phyloP scores from a whole-genome alignment of 306 rosid genomes.

The Castanospermum australe region DNA sequence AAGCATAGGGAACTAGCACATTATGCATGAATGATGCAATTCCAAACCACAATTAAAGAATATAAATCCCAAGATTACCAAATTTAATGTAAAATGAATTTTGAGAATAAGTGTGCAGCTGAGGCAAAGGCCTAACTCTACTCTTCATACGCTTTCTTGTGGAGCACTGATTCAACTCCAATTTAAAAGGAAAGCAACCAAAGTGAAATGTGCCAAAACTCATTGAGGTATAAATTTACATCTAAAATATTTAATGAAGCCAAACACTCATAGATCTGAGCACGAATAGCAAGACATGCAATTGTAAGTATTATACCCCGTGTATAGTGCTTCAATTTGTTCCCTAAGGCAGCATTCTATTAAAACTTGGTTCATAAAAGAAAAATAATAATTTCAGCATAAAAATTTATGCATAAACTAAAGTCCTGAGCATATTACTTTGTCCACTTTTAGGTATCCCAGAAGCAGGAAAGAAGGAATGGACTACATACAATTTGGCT shows the following conservation, averaged over 20 bases:
- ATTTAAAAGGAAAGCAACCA: conserved; percentile 1
- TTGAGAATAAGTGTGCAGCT: neutral
- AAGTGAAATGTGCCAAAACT: neutral
- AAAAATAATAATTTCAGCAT: neutral
- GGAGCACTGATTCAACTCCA: neutral
- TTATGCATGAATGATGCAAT: neutral
- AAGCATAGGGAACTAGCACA: neutral
- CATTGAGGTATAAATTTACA: neutral
- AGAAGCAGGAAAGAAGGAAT: conserved; percentile 27
- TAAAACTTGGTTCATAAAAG: neutral
- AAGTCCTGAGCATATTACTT: neutral
- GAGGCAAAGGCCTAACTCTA: neutral
- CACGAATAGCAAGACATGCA: neutral
- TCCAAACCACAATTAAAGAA: neutral
- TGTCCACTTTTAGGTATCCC: conserved; percentile 2
- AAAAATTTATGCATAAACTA: neutral
- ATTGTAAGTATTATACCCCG: neutral
- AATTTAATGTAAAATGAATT: neutral
- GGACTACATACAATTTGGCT: conserved; percentile 59
- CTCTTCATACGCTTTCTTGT: neutral
- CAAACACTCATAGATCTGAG: neutral
- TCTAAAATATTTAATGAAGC: neutral
- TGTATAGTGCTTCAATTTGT: neutral
- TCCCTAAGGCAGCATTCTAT: neutral
- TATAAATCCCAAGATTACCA: conserved; percentile 2